A percentile compares a stretch with the other conserved stretches of the same genome.
Conservation (phyloP, 2,329 filamentous ascomycete species). For the Colletotrichum cuscutae region DNA sequence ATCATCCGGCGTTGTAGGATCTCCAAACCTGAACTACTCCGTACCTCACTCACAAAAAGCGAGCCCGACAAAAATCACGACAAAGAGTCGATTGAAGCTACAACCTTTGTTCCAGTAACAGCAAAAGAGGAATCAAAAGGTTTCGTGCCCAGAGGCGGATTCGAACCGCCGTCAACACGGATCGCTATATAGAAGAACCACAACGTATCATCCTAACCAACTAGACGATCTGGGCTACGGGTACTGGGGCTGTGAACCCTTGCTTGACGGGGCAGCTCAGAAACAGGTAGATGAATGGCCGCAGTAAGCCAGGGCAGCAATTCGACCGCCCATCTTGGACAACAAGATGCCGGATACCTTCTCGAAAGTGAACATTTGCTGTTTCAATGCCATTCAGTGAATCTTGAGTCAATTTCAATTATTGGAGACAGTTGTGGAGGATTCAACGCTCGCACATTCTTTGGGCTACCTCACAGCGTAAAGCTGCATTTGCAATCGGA, state of each 20-base stretch:
- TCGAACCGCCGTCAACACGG: constrained; percentile 36
- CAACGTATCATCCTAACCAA: constrained; percentile 36
- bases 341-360: neutral
- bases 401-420: too few relatives aligned
- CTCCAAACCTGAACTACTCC: neutral
- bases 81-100: neutral
- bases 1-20: neutral
- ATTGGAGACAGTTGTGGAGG: too few relatives aligned
- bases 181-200: constrained; percentile 28
- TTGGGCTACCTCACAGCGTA: too few relatives aligned
- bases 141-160: constrained; percentile 28
- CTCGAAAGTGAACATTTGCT: too few relatives aligned
- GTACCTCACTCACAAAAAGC: too few relatives aligned
- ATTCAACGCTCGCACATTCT: too few relatives aligned
- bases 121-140: neutral
- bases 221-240: constrained; percentile 32
- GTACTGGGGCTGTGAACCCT: neutral
- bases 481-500: too few relatives aligned
- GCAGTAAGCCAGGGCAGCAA: neutral
- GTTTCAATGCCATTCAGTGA: too few relatives aligned
- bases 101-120: too few relatives aligned
- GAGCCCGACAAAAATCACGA: neutral
- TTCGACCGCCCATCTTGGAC: neutral
- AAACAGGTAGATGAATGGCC: accelerated
- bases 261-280: neutral